Evolutionary conservation across 805 yeast species (phyloP).

Genomic region (Kazachstania bromeliacearum): DNA sequence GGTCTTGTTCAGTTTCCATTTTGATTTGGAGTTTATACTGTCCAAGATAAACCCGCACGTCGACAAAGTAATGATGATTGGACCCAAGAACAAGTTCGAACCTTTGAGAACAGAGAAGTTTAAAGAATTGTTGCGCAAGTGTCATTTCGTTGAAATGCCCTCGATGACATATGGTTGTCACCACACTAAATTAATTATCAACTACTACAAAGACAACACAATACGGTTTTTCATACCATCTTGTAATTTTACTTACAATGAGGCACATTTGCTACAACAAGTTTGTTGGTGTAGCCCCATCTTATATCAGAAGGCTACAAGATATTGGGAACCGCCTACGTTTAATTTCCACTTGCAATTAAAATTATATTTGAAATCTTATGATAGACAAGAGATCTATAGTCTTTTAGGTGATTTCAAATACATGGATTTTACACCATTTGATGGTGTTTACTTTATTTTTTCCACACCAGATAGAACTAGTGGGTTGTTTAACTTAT

Average conservation of each 20-base stretch:
- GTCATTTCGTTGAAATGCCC: slow-evolving; percentile 22
- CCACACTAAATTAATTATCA: slow-evolving; percentile 62
- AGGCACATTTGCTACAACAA: slow-evolving; percentile 51
- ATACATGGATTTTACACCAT: slow-evolving; percentile 35
- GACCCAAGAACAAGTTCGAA: slow-evolving; percentile 27
- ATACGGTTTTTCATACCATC: slow-evolving; percentile 49
- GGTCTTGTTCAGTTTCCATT: slow-evolving; percentile 41
- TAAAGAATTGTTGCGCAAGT: slow-evolving; percentile 6
- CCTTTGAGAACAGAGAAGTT: slow-evolving; percentile 12
- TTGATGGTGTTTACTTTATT: slow-evolving; percentile 42
- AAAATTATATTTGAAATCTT: too few relatives aligned
- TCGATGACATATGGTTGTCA: slow-evolving; percentile 40
- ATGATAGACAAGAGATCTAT: too few relatives aligned
- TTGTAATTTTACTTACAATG: slow-evolving; percentile 46
- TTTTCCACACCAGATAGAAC: slow-evolving; percentile 47
- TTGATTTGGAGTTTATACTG: slow-evolving; percentile 35
- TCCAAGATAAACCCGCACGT: slow-evolving; percentile 19
- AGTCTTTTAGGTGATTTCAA: slow-evolving; percentile 24
- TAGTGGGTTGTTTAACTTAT: too few relatives aligned
- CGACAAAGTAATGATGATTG: slow-evolving; percentile 19
- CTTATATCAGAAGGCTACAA: too few relatives aligned
- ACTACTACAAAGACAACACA: slow-evolving; percentile 38
- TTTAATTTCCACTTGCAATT: too few relatives aligned
- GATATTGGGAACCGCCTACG: too few relatives aligned
- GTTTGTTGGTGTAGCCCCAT: slow-evolving; percentile 58